These are phyloP conservation scores for Plantago ovata DNA, from an alignment of 257 asterid genomes.

Conservation along the genomic window DNA sequence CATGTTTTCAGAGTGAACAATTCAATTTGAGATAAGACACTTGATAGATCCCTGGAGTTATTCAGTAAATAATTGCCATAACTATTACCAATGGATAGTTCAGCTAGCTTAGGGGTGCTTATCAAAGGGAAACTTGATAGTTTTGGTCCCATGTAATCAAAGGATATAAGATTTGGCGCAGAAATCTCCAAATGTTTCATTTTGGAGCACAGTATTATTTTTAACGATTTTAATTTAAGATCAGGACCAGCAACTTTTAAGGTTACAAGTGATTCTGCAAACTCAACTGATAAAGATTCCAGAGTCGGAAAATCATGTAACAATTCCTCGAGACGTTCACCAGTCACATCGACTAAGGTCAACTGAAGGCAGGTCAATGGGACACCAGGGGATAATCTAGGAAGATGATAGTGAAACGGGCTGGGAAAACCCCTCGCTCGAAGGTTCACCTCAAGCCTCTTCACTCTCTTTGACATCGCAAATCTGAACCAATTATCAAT, in stretches of 20 bases:
- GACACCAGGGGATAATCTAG: neutral
- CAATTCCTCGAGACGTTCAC: neutral
- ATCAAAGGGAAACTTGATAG: neutral
- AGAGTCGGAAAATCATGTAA: neutral
- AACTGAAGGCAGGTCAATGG: neutral
- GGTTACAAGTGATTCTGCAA: neutral
- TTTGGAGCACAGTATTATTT: neutral
- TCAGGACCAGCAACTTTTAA: neutral
- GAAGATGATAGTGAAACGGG: neutral
- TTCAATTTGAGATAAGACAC: neutral
- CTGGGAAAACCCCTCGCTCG: neutral
- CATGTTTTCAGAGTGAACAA: neutral
- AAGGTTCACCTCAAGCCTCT: constrained; percentile 3
- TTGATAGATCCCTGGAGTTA: neutral
- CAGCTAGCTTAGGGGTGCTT: neutral
- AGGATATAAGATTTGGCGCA: neutral
- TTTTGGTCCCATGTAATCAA: neutral
- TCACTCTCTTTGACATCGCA: neutral
- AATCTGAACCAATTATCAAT: neutral
- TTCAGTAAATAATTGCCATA: neutral
- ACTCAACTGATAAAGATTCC: neutral
- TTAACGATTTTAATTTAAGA: neutral
- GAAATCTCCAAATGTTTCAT: neutral
- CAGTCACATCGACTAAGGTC: neutral
- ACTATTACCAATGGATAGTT: neutral